Evolutionary conservation across 2,329 filamentous ascomycete genomes (phyloP), one percentile per base, ranked within the genome.

Genomic region (Fusarium xylarioides): DNA sequence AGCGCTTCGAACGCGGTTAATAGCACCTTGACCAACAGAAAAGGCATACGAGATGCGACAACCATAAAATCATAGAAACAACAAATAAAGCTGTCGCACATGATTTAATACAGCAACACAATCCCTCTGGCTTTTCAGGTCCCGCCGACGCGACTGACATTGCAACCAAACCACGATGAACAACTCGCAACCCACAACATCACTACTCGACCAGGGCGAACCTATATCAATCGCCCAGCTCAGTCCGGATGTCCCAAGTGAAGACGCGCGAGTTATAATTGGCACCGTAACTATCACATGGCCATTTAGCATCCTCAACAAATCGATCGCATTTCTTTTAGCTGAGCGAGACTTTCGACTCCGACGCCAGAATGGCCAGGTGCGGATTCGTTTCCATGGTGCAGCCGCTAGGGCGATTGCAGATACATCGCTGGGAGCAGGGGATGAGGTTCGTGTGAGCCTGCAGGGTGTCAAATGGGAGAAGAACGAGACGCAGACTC

Each of bases 271-370:
- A 68, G 83, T 85, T 18, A 82, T 97, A 37, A 87, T 89, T 65
- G 95, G 93, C 43, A 86, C 93, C 21, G 90, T 98, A 28, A 95
- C 94, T 14, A 90, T 98, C 40, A 91, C 94, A 65, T 98, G 95
- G 95, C 95, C 95, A 0, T 98, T 94, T 82, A 97, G 93, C 73
- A 92, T 92, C 28, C 90, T 94, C 32, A 92, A 89, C 35, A 89
- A 88, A 59, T 91, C 91, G 43, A 88, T 95, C 74, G 92, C 94
- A 32, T 91, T 98, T 56, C 88, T 97, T 26, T 88, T 98, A 38
- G 93, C 93, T 50, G 95, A 98, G 77, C 91, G 91, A 50, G 94
- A 98, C 80, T 93, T 95, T 78, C 92, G 93, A 53, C 86, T 95
- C 56, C 93, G 95, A 63, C 90, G 90, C 70, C 86, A 88, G 44